Conservation (phyloP, 768 basidiomycete species). For the Gymnopilus dilepis region DNA sequence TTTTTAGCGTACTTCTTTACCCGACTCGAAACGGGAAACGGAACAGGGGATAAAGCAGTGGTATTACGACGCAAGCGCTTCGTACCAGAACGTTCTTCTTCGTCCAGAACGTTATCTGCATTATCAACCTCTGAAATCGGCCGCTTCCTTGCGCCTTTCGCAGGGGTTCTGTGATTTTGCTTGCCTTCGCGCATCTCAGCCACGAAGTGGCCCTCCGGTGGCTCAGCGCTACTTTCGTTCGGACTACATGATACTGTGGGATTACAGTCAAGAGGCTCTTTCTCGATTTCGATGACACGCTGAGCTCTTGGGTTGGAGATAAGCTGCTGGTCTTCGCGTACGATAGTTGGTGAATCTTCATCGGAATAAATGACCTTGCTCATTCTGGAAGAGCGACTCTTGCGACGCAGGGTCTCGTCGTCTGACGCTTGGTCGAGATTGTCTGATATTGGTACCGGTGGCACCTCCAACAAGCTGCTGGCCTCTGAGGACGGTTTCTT, state of each 20-base stretch:
- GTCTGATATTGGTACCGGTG: background rate
- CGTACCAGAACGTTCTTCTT: background rate
- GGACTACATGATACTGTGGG: no score
- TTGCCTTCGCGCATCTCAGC: background rate
- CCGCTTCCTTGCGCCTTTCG: constrained; percentile 17
- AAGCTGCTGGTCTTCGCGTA: background rate
- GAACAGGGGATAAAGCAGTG: background rate
- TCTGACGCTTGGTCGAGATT: background rate
- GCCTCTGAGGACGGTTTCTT: background rate
- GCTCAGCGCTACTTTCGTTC: background rate
- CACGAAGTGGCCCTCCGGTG: background rate
- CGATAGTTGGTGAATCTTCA: constrained; percentile 11
- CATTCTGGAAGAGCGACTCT: constrained; percentile 6
- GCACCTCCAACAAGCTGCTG: no score
- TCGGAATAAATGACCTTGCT: constrained; percentile 20
- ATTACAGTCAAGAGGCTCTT: no score
- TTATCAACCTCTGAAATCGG: constrained; percentile 21
- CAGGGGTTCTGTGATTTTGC: background rate
- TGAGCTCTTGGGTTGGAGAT: background rate
- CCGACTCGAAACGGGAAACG: background rate
- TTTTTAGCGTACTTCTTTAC: constrained; percentile 13
- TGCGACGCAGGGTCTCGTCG: constrained; percentile 1
- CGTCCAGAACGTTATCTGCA: background rate
- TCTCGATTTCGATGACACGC: background rate
- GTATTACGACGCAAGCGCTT: constrained; percentile 1